These are phyloP conservation scores for Phytophthora cryptogea DNA, from an alignment of 352 stramenopile species.

Conservation along the genomic window DNA sequence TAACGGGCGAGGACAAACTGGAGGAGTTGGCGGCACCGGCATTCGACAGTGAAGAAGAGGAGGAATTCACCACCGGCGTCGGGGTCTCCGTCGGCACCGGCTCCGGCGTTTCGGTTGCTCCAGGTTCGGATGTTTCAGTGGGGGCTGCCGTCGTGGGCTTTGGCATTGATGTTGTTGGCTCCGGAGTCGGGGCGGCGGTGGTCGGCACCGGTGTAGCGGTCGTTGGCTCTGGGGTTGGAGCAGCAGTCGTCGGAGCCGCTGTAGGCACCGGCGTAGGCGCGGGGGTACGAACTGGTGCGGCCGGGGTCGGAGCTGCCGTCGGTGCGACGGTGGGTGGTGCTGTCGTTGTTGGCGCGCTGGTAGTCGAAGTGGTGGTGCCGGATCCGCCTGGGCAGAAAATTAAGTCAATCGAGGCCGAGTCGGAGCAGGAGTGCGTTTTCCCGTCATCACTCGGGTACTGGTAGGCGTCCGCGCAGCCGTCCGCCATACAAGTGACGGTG, in stretches of 20 bases:
- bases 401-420: slow-evolving; percentile 46
- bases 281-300: slow-evolving; percentile 1
- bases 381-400: slow-evolving; percentile 58
- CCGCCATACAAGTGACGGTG: slow-evolving; percentile 40
- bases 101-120: slow-evolving; percentile 2
- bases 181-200: slow-evolving; percentile 17
- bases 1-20: slow-evolving; percentile 11
- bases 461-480: slow-evolving; percentile 60
- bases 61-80: neutral
- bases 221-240: slow-evolving; percentile 2
- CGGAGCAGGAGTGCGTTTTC: slow-evolving; percentile 62
- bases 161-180: slow-evolving; percentile 11
- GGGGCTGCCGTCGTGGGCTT: slow-evolving; percentile 16
- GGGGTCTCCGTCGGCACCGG: slow-evolving; percentile 2
- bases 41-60: slow-evolving; percentile 8
- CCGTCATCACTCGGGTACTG: slow-evolving; percentile 52
- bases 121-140: neutral
- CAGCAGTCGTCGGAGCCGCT: neutral
- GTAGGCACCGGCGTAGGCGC: slow-evolving; percentile 4
- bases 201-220: neutral
- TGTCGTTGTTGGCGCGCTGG: neutral
- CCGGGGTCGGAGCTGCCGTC: slow-evolving; percentile 10
- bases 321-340: slow-evolving; percentile 2
- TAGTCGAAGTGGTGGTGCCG: slow-evolving; percentile 1
- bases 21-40: slow-evolving; percentile 13